These are phyloP conservation scores for Phoenix roebelenii DNA, from an alignment of 176 grass and related monocot genomes.

Conservation along the genomic window DNA sequence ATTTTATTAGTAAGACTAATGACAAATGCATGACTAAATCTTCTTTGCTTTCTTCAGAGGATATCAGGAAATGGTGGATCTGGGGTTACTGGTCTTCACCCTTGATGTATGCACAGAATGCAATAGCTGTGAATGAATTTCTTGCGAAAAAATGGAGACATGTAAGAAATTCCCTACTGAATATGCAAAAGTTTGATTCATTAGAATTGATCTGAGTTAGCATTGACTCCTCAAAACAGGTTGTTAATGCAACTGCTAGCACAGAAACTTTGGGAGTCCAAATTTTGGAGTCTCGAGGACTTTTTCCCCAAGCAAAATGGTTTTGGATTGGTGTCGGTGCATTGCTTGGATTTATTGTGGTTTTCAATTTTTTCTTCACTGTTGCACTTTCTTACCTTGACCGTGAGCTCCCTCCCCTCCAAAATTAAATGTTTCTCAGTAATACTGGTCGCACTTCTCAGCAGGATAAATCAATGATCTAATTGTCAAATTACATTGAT, in stretches of 20 bases:
- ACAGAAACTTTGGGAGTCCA: conserved; percentile 16
- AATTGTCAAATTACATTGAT: conserved; percentile 1
- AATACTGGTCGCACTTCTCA: too few relatives aligned
- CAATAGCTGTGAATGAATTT: conserved; percentile 27
- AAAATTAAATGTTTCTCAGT: too few relatives aligned
- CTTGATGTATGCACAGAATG: conserved; percentile 37
- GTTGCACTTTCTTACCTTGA: conserved; percentile 31
- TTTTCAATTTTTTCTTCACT: conserved; percentile 33
- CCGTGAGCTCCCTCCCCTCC: conserved; percentile 8
- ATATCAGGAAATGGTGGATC: conserved; percentile 39
- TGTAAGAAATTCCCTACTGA: conserved; percentile 4
- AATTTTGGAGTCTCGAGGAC: conserved; percentile 29
- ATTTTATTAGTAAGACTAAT: too few relatives aligned
- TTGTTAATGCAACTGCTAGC: neutral
- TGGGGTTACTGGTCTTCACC: conserved; percentile 37
- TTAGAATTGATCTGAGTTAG: too few relatives aligned
- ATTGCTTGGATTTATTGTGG: conserved; percentile 35
- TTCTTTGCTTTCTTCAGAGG: conserved; percentile 17
- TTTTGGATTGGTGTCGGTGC: conserved; percentile 47
- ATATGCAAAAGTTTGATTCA: too few relatives aligned
- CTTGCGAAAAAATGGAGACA: conserved; percentile 24
- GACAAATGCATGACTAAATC: too few relatives aligned
- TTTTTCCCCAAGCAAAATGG: conserved; percentile 47
- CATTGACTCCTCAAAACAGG: neutral
- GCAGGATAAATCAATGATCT: neutral